phyloP scores from a whole-genome alignment of 2,329 filamentous ascomycete species.

The Fusarium decemcellulare region DNA sequence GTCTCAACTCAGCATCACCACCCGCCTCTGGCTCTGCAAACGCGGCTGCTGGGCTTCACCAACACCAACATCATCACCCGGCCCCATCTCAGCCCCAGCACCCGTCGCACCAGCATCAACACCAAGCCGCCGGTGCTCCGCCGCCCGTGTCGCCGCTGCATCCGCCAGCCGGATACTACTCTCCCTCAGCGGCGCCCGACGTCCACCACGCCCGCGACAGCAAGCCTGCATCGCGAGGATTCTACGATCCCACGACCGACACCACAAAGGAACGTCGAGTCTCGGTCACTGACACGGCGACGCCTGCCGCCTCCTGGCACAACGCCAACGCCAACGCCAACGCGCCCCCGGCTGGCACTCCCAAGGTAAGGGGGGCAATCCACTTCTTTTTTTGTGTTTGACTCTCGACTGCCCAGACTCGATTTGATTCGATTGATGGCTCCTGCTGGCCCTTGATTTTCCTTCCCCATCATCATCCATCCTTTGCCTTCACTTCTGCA shows the following conservation, averaged over 20 bases:
- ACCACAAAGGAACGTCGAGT: slow-evolving; percentile 62
- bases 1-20: slow-evolving; percentile 43
- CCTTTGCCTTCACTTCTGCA: slow-evolving; percentile 25
- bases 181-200: slow-evolving; percentile 45
- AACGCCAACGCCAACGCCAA: slow-evolving; percentile 49
- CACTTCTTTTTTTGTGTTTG: slow-evolving; percentile 48
- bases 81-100: slow-evolving; percentile 57
- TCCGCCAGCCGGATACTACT: slow-evolving; percentile 59
- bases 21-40: slow-evolving; percentile 17
- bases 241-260: slow-evolving; percentile 69
- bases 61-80: slow-evolving; percentile 45
- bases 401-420: slow-evolving; percentile 40
- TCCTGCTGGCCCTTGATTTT: slow-evolving; percentile 38
- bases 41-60: slow-evolving; percentile 40
- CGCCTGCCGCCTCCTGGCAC: slow-evolving; percentile 57
- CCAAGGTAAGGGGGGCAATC: slow-evolving; percentile 62
- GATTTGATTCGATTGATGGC: slow-evolving; percentile 40
- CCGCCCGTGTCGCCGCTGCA: slow-evolving; percentile 60
- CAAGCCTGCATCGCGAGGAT: slow-evolving; percentile 60
- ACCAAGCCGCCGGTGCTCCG: slow-evolving; percentile 42
- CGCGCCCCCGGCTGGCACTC: slow-evolving; percentile 58
- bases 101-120: slow-evolving; percentile 44
- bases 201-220: slow-evolving; percentile 53
- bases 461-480: slow-evolving; percentile 32
- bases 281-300: slow-evolving; percentile 55